Conservation (phyloP, 1,139 yeast species). For the Yamadazyma songkhlaensis region DNA sequence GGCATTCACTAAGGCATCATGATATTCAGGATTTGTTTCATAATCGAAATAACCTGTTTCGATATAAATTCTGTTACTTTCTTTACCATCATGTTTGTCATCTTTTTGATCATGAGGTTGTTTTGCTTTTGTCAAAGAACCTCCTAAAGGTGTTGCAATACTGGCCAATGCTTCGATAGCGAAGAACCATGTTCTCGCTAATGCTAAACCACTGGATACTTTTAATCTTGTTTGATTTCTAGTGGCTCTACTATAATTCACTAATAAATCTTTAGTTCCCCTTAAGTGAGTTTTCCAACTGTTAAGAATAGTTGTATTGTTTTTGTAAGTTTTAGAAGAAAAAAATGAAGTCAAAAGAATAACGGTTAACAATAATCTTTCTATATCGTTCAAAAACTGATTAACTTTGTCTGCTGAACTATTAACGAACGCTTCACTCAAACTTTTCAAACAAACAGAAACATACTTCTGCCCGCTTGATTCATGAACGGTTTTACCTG, state of each 20-base stretch:
- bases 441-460: conserved; percentile 27
- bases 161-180: conserved; percentile 41
- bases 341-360: conserved; percentile 35
- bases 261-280: conserved; percentile 40
- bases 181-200: conserved; percentile 46
- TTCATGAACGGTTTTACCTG: conserved; percentile 30
- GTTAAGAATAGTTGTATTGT: conserved; percentile 18
- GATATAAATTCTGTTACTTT: conserved; percentile 18
- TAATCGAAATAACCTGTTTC: conserved; percentile 35
- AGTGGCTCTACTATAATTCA: conserved; percentile 27
- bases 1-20: conserved; percentile 28
- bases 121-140: conserved; percentile 18
- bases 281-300: conserved; percentile 41
- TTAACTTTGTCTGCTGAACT: conserved; percentile 16
- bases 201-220: conserved; percentile 37
- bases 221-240: conserved; percentile 11
- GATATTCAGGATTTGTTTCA: conserved; percentile 28
- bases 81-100: not conserved
- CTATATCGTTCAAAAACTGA: conserved; percentile 29
- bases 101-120: not conserved
- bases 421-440: conserved; percentile 31
- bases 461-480: conserved; percentile 29
- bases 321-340: conserved; percentile 26
- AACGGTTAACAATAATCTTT: conserved; percentile 36
- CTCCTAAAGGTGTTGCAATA: conserved; percentile 30